Conservation (phyloP, 2,329 filamentous ascomycete species). For the Aspergillus sp. region DNA sequence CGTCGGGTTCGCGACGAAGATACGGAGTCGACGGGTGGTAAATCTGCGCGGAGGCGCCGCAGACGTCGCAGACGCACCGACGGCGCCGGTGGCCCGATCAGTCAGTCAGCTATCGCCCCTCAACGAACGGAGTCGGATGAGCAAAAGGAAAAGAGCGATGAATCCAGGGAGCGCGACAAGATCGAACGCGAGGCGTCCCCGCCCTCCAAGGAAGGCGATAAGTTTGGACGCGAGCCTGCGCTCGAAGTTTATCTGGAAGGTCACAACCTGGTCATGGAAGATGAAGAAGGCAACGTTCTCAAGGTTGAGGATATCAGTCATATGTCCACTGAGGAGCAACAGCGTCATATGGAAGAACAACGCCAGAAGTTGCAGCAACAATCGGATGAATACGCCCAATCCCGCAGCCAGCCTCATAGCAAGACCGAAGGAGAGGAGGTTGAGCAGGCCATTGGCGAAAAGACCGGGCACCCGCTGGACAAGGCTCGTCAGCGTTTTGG, state of each 20-base stretch:
- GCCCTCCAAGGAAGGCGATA: slow-evolving; percentile 34
- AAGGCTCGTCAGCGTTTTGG: slow-evolving; percentile 52
- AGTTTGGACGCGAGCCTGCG: slow-evolving; percentile 38
- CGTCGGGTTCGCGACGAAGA: slow-evolving; percentile 79
- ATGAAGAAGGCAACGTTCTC: slow-evolving; percentile 83
- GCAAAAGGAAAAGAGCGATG: slow-evolving; percentile 26
- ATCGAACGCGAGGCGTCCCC: slow-evolving; percentile 44
- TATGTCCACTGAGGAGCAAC: slow-evolving; percentile 58
- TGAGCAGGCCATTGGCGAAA: slow-evolving; percentile 40
- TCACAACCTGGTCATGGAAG: slow-evolving; percentile 75
- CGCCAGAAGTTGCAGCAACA: slow-evolving; percentile 55
- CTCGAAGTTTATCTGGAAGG: slow-evolving; percentile 82
- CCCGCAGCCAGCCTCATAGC: slow-evolving; percentile 46
- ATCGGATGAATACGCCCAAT: slow-evolving; percentile 48
- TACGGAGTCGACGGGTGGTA: slow-evolving; percentile 55
- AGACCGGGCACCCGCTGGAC: slow-evolving; percentile 36
- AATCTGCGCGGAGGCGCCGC: slow-evolving; percentile 55
- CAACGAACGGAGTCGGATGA: slow-evolving; percentile 38
- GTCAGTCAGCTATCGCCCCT: slow-evolving; percentile 85
- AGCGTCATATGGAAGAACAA: slow-evolving; percentile 58
- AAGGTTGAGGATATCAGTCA: slow-evolving; percentile 58
- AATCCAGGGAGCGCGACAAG: slow-evolving; percentile 32
- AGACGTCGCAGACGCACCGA: slow-evolving; percentile 68
- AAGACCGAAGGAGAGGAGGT: slow-evolving; percentile 49
- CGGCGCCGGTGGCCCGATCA: slow-evolving; percentile 83